Base-by-base conservation (phyloP, 305 asterid genomes). In the Fraxinus latifolia region DNA sequence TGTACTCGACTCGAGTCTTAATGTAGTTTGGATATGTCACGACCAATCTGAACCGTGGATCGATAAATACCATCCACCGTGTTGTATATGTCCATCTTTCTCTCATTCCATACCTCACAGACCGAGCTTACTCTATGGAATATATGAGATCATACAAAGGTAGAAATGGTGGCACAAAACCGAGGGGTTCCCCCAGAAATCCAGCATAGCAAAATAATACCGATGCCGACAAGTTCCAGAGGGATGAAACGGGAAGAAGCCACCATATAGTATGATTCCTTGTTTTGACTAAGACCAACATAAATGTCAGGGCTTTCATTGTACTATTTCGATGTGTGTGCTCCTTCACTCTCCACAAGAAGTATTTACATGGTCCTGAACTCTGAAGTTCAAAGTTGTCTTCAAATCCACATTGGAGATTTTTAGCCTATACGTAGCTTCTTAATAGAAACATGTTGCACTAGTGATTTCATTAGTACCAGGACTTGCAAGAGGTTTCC, bases 371-470 rank as follows among this genome's bases (percentile, higher is more conserved):
- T 87, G 87, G 76, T 74, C 80, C 82, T 85, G 88, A 79, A 85
- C 81, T 79, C 84, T 85, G 81, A 87, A 85, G 83, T 85, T 87
- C 19, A 83, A 29, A 8, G 82, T 81, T 8, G 87, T 85, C 53
- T 79, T 83, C 33, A 85, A 33, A 1, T 88, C 90, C 77, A 87
- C 90, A 27, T 87, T 87, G 9, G 87, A 85, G 7, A 85, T 87
- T 60, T 88, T 76, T 33, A 85, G 77, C 78, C 76, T 78, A 75
- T 82, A 80, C 44, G 82, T 83, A 1, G 60, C 37, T 53, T 85
- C 85, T 87, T 34, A 80, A 34, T 15, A 44, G 36, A 31, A 31
- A 36, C 42, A 36, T 1, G 42, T 36, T 1, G 42, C 42, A 36
- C 42, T 1, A 36, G 42, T 19, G 39, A 68, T n/a, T 12, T 31